phyloP scores from a whole-genome alignment of 2,329 filamentous ascomycete genomes.

The Colletotrichum filicis region DNA sequence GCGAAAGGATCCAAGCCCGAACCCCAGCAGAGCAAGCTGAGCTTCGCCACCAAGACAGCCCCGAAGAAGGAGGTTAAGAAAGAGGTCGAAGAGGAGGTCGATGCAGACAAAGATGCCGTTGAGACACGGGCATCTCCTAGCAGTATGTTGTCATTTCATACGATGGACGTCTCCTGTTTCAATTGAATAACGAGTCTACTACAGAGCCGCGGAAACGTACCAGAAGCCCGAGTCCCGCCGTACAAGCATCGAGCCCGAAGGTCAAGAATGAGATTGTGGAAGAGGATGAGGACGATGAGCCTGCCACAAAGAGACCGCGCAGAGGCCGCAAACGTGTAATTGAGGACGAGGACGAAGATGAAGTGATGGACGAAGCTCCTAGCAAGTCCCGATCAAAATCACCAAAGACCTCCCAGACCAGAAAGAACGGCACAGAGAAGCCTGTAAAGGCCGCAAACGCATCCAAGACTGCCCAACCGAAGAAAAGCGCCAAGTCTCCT shows the following conservation, averaged over 20 bases:
- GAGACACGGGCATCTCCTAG: conserved; percentile 51
- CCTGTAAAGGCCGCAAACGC: conserved; percentile 36
- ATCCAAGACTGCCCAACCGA: conserved; percentile 33
- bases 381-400: conserved; percentile 36
- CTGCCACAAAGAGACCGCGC: conserved; percentile 68
- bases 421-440: conserved; percentile 26
- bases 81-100: conserved; percentile 47
- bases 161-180: neutral
- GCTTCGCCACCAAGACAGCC: conserved; percentile 72
- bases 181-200: neutral
- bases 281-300: conserved; percentile 67
- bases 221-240: conserved; percentile 41
- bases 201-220: conserved; percentile 60
- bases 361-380: conserved; percentile 49
- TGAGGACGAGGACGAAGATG: conserved; percentile 63
- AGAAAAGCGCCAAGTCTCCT: conserved; percentile 14
- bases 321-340: conserved; percentile 55
- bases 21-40: conserved; percentile 81
- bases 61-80: conserved; percentile 47
- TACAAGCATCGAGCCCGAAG: conserved; percentile 37
- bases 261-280: conserved; percentile 50
- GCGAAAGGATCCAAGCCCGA: conserved; percentile 67
- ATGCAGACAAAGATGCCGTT: conserved; percentile 39
- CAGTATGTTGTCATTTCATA: neutral
- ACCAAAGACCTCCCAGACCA: conserved; percentile 13